Evolutionary conservation across 2,329 filamentous ascomycete species (phyloP), one percentile per base, ranked within the genome.

Genomic region (Pseudopithomyces chartarum): DNA sequence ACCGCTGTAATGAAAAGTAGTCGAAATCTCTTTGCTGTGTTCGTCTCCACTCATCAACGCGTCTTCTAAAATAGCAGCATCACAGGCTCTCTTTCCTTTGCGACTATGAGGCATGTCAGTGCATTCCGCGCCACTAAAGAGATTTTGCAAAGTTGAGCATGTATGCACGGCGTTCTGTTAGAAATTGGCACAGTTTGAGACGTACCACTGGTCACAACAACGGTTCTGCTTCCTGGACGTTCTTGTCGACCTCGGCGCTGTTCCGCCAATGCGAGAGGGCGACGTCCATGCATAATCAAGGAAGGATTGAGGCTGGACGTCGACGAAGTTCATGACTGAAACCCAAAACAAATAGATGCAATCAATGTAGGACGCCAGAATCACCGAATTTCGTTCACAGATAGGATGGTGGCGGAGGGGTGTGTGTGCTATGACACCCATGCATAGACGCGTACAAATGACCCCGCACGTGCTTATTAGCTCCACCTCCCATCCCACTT

Each of bases 61-160:
- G 47, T 75, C 73, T 47, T 74, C 71, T 20, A 73, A 39, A 44
- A 78, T 73, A 6, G 68, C 68, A 5, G 76, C 78, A 60, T 81
- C 78, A 62, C 79, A 81, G 6, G 75, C 78, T 53, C 78, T 66
- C 60, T 80, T 80, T 20, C 79, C 78, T 58, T 76, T 78, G 20
- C 79, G 73, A 60, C 48, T 51, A 38, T 12, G 13, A 23, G 11
- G 3, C 6, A 43, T n/a, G 17, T 51, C n/a, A 51, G 38, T 19
- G 15, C n/a, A 40, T 33, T 17, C 8, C 32, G 26, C 4, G 26
- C 48, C 26, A 22, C 11, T 13, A 23, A 17, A 2, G 4, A 12
- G n/a, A 20, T n/a, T n/a, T n/a, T 29, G 10, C 2, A 40, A 42
- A 13, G 7, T 20, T n/a, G n/a, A n/a, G 17, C n/a, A 26, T 2